Conservation (phyloP, 2,329 filamentous ascomycete genomes). For the Aspergillus floridensis region DNA sequence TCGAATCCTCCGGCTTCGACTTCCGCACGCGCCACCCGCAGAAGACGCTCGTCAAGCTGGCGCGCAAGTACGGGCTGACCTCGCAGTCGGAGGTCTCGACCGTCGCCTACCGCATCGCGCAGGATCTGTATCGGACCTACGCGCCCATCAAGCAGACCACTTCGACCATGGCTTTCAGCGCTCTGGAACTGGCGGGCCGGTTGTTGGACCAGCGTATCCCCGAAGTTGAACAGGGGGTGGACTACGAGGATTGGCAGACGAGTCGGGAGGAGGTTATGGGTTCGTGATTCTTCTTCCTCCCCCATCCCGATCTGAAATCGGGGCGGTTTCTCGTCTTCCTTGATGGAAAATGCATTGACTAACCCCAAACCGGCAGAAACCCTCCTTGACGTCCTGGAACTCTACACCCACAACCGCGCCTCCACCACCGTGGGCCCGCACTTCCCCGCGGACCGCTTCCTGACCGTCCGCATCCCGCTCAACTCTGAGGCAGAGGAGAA, state of each 20-base stretch:
- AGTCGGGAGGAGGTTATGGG: constrained; percentile 49
- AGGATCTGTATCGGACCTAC: constrained; percentile 91
- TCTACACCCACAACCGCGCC: constrained; percentile 81
- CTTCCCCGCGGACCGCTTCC: constrained; percentile 74
- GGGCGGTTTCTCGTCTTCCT: constrained; percentile 26
- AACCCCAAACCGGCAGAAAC: constrained; percentile 57
- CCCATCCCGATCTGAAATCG: constrained; percentile 6
- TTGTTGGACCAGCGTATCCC: constrained; percentile 59
- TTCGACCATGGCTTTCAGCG: constrained; percentile 77
- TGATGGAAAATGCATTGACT: constrained; percentile 24
- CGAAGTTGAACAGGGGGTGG: constrained; percentile 46
- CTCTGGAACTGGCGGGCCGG: constrained; percentile 75
- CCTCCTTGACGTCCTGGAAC: constrained; percentile 82
- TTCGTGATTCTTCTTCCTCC: constrained; percentile 38
- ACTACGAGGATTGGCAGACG: constrained; percentile 52
- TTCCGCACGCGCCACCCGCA: constrained; percentile 88
- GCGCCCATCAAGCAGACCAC: constrained; percentile 86
- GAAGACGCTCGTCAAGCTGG: constrained; percentile 77
- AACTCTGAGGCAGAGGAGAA: constrained; percentile 74
- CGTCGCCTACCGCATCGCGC: constrained; percentile 75
- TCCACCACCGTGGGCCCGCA: constrained; percentile 70
- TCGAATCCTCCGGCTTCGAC: constrained; percentile 91
- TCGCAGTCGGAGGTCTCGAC: constrained; percentile 56
- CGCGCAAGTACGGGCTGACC: constrained; percentile 57
- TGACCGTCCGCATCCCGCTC: constrained; percentile 79